Evolutionary conservation across 805 yeast species (phyloP), one percentile per base, ranked within the genome.

Genomic region (Ogataea corticis): DNA sequence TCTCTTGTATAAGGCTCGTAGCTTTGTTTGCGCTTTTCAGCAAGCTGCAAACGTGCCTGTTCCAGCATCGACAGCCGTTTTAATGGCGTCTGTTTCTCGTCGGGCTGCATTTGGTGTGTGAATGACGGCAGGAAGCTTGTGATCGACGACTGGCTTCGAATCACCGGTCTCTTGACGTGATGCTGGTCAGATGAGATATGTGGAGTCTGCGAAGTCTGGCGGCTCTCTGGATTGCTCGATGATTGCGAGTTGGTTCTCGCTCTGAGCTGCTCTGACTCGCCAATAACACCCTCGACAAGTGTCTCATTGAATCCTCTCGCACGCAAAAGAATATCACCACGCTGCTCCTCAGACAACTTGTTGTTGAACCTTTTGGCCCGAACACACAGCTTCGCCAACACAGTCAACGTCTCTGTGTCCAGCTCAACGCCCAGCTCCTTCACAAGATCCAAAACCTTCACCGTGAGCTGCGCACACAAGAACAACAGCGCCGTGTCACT

Each of bases 401-500:
- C 74, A 11, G 83, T 71, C 38, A 87, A 70, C 1, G 70, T 70
- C 3, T 71, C 73, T 32, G 81, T 83, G 16, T 85, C 71, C 23
- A 84, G 71, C 11, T 74, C 59, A 32, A 82, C 67, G 18, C 75
- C 78, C 33, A 70, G 60, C 33, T 79, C 83, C 25, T 68, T 64
- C 0, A 90, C 87, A 35, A 86, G 63, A 52, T 82, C 86, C 37
- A 89, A 71, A 0, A 88, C 80, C 34, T 77, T 75, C 41, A 82
- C 75, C 4, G 87, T 85, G 38, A 89, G 69, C 18, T 75, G 73
- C 5, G 87, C 91, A 70, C 96, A 88, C 1, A 88, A 77, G 19
- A 75, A 75, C 36, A 87, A 68, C 37, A 92, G 69, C 2, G 89
- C 85, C 6, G 78, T 71, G 63, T 91, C 97, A 48, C 92, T 88